phyloP scores from a whole-genome alignment of 2,329 filamentous ascomycete species.

The Ceratocystis colombiana region DNA sequence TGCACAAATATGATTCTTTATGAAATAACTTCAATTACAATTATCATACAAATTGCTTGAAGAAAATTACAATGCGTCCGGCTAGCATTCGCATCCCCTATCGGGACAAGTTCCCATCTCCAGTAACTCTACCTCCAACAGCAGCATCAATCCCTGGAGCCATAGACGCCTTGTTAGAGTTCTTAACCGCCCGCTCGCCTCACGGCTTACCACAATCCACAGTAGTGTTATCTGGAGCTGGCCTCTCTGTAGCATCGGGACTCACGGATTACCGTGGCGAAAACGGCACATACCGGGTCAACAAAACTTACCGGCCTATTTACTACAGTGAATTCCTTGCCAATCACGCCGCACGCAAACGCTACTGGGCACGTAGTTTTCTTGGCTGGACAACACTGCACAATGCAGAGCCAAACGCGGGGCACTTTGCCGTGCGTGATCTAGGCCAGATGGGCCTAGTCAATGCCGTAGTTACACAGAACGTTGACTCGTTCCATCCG shows the following conservation, averaged over 20 bases:
- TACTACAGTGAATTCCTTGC: slow-evolving; percentile 83
- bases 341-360: slow-evolving; percentile 73
- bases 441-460: slow-evolving; percentile 64
- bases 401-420: slow-evolving; percentile 66
- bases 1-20: background rate
- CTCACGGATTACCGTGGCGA: slow-evolving; percentile 84
- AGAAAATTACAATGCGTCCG: slow-evolving; percentile 45
- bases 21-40: background rate
- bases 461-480: slow-evolving; percentile 77
- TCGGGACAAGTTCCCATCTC: slow-evolving; percentile 67
- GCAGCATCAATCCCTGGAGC: slow-evolving; percentile 63
- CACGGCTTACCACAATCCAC: slow-evolving; percentile 37
- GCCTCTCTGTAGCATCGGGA: slow-evolving; percentile 85
- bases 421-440: slow-evolving; percentile 66
- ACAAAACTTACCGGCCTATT: slow-evolving; percentile 81
- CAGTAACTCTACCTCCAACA: slow-evolving; percentile 61
- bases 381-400: slow-evolving; percentile 79
- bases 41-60: background rate
- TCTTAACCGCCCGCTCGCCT: slow-evolving; percentile 56
- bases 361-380: slow-evolving; percentile 94
- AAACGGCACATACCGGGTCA: slow-evolving; percentile 85
- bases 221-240: slow-evolving; percentile 62
- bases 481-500: slow-evolving; percentile 90
- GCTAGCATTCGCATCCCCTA: slow-evolving; percentile 82
- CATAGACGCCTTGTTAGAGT: slow-evolving; percentile 63